Evolutionary conservation across 2,329 filamentous ascomycete genomes (phyloP).

Genomic region (Fusarium transvaalense): DNA sequence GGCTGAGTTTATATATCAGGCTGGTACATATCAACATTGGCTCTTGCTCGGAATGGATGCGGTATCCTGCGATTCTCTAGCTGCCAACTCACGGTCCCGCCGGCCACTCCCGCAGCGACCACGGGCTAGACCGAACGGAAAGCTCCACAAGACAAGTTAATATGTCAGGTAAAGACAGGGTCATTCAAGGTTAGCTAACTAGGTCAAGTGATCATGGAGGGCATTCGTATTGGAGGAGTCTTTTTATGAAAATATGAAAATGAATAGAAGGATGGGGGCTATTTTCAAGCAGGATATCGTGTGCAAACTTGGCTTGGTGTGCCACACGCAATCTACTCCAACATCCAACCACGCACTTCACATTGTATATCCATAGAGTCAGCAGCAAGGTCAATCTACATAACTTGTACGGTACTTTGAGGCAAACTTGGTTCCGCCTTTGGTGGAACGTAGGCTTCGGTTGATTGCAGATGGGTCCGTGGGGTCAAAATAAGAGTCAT

Average conservation of each 20-base stretch:
- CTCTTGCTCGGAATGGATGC: neutral
- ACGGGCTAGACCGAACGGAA: constrained; percentile 44
- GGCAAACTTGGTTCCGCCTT: constrained; percentile 42
- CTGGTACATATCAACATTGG: neutral
- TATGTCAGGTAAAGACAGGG: constrained; percentile 6
- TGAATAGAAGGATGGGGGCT: neutral
- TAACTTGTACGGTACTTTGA: constrained; percentile 25
- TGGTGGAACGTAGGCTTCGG: constrained; percentile 40
- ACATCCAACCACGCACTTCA: no score
- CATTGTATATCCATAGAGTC: neutral
- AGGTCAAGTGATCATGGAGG: constrained; percentile 24
- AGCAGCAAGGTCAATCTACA: neutral
- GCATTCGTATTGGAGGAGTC: constrained; percentile 5
- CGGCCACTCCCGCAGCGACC: constrained; percentile 31
- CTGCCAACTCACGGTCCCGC: constrained; percentile 43
- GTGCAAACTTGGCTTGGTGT: neutral
- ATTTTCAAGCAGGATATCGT: neutral
- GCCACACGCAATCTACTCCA: neutral
- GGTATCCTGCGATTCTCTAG: constrained; percentile 21
- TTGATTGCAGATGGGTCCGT: constrained; percentile 42
- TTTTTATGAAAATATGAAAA: neutral
- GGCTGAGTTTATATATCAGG: neutral
- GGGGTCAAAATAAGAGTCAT: constrained; percentile 23
- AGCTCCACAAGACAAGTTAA: constrained; percentile 34
- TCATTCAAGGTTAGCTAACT: constrained; percentile 14